Evolutionary conservation across 176 grass and related monocot genomes (phyloP).

Genomic region (Pharus latifolius): DNA sequence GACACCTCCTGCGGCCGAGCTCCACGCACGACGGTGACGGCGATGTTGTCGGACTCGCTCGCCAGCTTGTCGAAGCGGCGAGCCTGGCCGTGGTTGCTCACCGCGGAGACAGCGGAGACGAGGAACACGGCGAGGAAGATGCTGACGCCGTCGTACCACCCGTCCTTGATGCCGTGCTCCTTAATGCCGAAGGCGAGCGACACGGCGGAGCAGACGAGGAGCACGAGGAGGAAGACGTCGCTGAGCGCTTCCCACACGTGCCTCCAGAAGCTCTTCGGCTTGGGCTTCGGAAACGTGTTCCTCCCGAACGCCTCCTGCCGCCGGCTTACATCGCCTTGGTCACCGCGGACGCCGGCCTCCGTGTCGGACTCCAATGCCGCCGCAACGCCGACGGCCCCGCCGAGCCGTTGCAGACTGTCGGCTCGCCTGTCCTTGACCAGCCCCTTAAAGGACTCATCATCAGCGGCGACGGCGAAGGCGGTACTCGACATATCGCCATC

Average conservation of each 20-base stretch:
- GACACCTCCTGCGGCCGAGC: slow-evolving; percentile 30
- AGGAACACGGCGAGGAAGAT: slow-evolving; percentile 75
- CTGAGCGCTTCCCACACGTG: slow-evolving; percentile 45
- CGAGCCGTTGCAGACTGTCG: slow-evolving; percentile 19
- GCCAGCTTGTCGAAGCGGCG: slow-evolving; percentile 42
- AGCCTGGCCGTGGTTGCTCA: slow-evolving; percentile 59
- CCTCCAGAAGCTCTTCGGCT: slow-evolving; percentile 43
- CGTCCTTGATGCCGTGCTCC: slow-evolving; percentile 54
- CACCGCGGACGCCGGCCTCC: slow-evolving; percentile 27
- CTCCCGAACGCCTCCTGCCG: slow-evolving; percentile 36
- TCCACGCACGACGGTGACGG: slow-evolving; percentile 29
- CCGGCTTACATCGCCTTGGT: slow-evolving; percentile 4
- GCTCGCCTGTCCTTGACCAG: slow-evolving; percentile 39
- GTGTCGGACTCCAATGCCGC: slow-evolving; percentile 11
- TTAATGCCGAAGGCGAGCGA: slow-evolving; percentile 65
- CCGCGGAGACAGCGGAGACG: slow-evolving; percentile 38
- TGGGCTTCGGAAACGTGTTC: slow-evolving; percentile 57
- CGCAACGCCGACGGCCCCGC: slow-evolving; percentile 17
- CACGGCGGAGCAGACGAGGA: slow-evolving; percentile 42
- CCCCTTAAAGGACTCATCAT: slow-evolving; percentile 7
- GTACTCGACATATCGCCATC: not conserved
- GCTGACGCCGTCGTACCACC: slow-evolving; percentile 69
- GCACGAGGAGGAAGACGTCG: slow-evolving; percentile 55
- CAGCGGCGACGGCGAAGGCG: not conserved
- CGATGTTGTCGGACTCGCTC: slow-evolving; percentile 26